A percentile compares a stretch with the other conserved stretches of the same genome.
These are phyloP conservation scores for Suhomyces emberorum DNA, from an alignment of 805 yeast species.

Conservation along the genomic window DNA sequence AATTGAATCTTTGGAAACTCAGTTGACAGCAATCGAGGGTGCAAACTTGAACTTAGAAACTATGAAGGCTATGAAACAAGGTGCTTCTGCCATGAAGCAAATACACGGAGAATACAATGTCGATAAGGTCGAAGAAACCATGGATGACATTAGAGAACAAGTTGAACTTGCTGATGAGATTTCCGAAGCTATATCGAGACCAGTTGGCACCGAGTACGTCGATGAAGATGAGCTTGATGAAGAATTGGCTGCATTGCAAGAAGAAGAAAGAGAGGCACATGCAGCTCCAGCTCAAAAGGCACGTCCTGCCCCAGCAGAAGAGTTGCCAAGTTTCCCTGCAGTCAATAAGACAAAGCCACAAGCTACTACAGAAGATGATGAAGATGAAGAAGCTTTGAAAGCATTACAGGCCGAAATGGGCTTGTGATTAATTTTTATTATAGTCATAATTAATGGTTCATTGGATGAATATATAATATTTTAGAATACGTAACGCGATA, in stretches of 20 bases:
- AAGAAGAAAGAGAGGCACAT: conserved; percentile 64
- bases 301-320: conserved; percentile 16
- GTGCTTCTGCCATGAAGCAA: conserved; percentile 93
- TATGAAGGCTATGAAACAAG: conserved; percentile 98
- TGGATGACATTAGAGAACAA: conserved; percentile 98
- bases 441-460: too few relatives aligned
- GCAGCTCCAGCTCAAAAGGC: conserved; percentile 17
- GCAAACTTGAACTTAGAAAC: conserved; percentile 97
- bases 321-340: conserved; percentile 45
- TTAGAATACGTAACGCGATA: too few relatives aligned
- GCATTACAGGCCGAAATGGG: conserved; percentile 89
- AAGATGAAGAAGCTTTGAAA: conserved; percentile 77
- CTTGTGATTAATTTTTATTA: too few relatives aligned
- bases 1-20: conserved; percentile 85
- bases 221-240: conserved; percentile 95
- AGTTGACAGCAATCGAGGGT: conserved; percentile 83
- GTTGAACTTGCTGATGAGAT: conserved; percentile 94
- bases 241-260: conserved; percentile 84
- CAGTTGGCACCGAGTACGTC: conserved; percentile 75
- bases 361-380: conserved; percentile 52
- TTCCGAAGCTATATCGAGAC: conserved; percentile 92
- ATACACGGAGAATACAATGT: conserved; percentile 93
- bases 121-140: conserved; percentile 94
- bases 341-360: conserved; percentile 43
- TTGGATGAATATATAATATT: too few relatives aligned